These are phyloP conservation scores for Sungouiella thailandica DNA, from an alignment of 805 yeast genomes.

Conservation along the genomic window DNA sequence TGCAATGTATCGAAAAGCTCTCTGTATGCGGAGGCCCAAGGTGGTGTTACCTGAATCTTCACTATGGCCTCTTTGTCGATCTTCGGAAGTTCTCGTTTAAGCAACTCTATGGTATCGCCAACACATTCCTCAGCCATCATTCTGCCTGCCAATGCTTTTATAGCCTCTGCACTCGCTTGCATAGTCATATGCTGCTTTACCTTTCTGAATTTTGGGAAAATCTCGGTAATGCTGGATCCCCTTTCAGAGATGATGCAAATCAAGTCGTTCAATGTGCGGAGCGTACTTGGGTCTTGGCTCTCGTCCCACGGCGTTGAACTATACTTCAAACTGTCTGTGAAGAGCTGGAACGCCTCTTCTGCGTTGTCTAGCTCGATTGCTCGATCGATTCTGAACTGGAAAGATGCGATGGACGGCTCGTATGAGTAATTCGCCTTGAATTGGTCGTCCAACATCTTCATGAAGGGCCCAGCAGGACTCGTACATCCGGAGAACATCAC, in stretches of 20 bases:
- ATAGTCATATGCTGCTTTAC: constrained; percentile 34
- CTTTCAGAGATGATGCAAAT: constrained; percentile 32
- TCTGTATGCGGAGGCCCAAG: constrained; percentile 22
- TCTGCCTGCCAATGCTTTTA: constrained; percentile 21
- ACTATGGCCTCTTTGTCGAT: constrained; percentile 24
- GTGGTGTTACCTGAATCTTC: constrained; percentile 23
- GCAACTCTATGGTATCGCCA: constrained; percentile 38
- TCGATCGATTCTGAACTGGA: constrained; percentile 25
- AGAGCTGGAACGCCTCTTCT: constrained; percentile 22
- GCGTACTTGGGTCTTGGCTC: constrained; percentile 8
- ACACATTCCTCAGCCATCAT: constrained; percentile 33
- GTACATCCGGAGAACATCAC: constrained; percentile 6
- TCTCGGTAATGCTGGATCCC: constrained; percentile 18
- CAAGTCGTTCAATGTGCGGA: constrained; percentile 38
- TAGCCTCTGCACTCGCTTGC: constrained; percentile 23
- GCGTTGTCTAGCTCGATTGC: constrained; percentile 18
- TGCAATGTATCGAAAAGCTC: constrained; percentile 26
- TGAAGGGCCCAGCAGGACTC: constrained; percentile 18
- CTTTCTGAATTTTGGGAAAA: constrained; percentile 30
- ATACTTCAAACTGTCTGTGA: constrained; percentile 25
- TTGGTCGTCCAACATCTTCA: constrained; percentile 11
- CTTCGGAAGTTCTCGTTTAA: constrained; percentile 36
- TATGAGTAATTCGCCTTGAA: constrained; percentile 6
- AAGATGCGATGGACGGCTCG: constrained; percentile 19
- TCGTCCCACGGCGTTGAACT: constrained; percentile 9